phyloP scores from a whole-genome alignment of 345 rosid species.

The Syzygium aromaticum region DNA sequence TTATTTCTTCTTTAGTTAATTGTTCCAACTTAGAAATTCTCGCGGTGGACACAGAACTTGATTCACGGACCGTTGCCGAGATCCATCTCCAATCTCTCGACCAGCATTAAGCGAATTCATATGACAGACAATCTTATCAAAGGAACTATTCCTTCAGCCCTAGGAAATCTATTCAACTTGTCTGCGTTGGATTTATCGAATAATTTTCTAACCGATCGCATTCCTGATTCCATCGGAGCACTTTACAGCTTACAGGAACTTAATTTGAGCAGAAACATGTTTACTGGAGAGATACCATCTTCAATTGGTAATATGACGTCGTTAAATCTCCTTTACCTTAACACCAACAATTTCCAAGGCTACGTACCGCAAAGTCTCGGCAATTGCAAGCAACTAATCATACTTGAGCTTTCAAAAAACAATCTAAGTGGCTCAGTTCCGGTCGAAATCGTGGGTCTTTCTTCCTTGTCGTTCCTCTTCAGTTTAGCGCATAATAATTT shows the following conservation, averaged over 20 bases:
- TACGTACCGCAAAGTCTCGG: background rate
- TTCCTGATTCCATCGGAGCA: background rate
- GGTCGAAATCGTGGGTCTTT: background rate
- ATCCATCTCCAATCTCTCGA: no score
- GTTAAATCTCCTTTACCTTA: accelerated
- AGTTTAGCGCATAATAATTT: background rate
- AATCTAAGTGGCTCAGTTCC: background rate
- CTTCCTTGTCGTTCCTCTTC: background rate
- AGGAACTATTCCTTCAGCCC: no score
- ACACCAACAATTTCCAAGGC: background rate
- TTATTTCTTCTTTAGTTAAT: no score
- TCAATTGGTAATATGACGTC: background rate
- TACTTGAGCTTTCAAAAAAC: background rate
- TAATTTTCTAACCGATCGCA: background rate
- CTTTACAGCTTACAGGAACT: background rate
- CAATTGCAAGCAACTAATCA: background rate
- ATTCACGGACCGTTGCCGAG: no score
- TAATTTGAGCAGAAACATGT: background rate
- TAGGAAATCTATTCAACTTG: background rate
- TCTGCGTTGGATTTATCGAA: accelerated
- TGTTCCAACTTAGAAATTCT: background rate
- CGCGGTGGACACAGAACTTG: no score
- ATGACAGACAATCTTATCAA: no score
- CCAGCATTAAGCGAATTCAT: no score
- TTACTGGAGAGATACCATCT: background rate